Evolutionary conservation across 1,139 yeast species (phyloP).

Genomic region (Suhomyces guaymorum): DNA sequence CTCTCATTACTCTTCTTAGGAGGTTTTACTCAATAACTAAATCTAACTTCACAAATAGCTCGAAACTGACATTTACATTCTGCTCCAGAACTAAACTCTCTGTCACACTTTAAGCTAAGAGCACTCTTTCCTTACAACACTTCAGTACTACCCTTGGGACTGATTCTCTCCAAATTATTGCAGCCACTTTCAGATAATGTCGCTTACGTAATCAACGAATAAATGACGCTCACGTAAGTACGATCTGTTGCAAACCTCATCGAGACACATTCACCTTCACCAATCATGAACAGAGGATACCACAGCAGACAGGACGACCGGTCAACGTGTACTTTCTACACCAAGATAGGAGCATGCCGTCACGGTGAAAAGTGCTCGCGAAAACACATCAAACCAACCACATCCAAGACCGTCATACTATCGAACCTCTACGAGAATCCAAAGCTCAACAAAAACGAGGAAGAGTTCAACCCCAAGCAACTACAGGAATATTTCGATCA

Average conservation of each 20-base stretch:
- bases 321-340: slow-evolving; percentile 56
- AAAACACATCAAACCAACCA: slow-evolving; percentile 69
- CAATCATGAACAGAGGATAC: slow-evolving; percentile 10
- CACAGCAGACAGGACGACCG: slow-evolving; percentile 20
- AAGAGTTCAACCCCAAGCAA: slow-evolving; percentile 36
- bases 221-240: not conserved
- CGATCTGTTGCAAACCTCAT: slow-evolving; percentile 2
- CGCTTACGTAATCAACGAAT: slow-evolving; percentile 1
- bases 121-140: too few species aligned
- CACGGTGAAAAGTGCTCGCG: slow-evolving; percentile 90
- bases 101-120: too few species aligned
- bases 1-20: too few species aligned
- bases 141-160: too few species aligned
- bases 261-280: not conserved
- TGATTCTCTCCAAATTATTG: too few species aligned
- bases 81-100: too few species aligned
- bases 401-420: slow-evolving; percentile 65
- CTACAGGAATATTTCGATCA: slow-evolving; percentile 57
- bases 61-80: too few species aligned
- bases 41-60: too few species aligned
- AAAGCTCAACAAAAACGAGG: slow-evolving; percentile 36
- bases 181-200: not conserved
- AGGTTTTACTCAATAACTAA: too few species aligned
- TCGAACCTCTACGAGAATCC: slow-evolving; percentile 75
- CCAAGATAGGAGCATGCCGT: slow-evolving; percentile 88